Percentiles rank a stretch among this genome's conserved stretches.
Conservation (phyloP, 495 filamentous ascomycete genomes). For the Viridothelium virens region DNA sequence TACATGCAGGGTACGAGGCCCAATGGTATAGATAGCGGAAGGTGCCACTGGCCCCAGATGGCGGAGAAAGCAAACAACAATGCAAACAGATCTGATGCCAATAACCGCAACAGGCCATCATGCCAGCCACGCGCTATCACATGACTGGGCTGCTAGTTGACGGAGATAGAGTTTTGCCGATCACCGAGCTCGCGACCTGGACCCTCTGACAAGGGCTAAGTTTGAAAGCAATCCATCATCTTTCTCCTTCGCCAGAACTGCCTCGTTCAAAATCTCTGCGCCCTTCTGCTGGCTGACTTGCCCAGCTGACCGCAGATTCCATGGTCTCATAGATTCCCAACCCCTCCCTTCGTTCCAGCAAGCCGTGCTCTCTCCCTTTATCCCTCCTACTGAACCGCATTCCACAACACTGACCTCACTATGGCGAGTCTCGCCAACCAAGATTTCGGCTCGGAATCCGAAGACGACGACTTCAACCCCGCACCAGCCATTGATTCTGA, state of each 20-base stretch:
- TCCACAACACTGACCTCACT: background rate
- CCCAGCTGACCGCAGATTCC: no score
- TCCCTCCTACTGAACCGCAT: background rate
- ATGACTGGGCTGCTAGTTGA: background rate
- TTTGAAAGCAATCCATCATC: background rate
- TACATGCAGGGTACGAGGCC: no score
- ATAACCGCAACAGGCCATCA: background rate
- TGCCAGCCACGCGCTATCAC: background rate
- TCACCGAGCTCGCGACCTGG: background rate
- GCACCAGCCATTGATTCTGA: conserved; percentile 24
- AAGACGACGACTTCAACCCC: conserved; percentile 31
- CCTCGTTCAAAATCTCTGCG: background rate
- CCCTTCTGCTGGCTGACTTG: background rate
- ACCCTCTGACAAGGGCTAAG: background rate
- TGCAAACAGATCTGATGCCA: background rate
- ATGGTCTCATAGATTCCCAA: no score
- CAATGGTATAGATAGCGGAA: background rate
- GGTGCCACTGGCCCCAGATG: no score
- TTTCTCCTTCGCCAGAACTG: background rate
- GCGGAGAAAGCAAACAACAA: background rate
- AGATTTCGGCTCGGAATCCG: conserved; percentile 26
- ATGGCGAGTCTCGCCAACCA: conserved; percentile 24
- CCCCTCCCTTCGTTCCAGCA: no score
- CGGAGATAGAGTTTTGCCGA: background rate
- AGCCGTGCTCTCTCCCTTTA: background rate